phyloP scores from a whole-genome alignment of 2,329 filamentous ascomycete genomes.

The Metarhizium brunneum region DNA sequence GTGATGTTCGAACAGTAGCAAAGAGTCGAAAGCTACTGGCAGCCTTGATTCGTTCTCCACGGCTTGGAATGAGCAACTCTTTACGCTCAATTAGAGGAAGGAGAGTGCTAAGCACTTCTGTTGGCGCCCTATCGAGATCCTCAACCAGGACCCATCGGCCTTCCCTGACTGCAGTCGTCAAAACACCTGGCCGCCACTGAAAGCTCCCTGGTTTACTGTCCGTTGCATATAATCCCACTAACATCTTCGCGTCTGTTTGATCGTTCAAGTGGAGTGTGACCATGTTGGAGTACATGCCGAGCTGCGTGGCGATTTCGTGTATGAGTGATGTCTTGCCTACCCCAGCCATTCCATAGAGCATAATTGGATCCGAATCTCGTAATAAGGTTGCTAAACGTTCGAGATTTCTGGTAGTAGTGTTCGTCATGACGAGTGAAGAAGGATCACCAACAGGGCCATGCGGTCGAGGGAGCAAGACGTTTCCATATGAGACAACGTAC shows the following conservation, averaged over 20 bases:
- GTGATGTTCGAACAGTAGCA: constrained; percentile 75
- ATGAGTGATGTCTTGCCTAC: constrained; percentile 85
- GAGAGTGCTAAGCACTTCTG: constrained; percentile 87
- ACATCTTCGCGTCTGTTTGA: constrained; percentile 94
- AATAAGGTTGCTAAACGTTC: constrained; percentile 59
- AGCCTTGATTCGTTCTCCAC: constrained; percentile 77
- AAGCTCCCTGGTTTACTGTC: constrained; percentile 83
- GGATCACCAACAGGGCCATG: constrained; percentile 35
- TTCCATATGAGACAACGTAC: constrained; percentile 55
- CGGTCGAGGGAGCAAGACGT: constrained; percentile 58
- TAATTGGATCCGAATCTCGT: constrained; percentile 58
- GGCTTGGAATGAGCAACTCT: constrained; percentile 82
- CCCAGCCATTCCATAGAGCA: constrained; percentile 75
- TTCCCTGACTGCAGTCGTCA: constrained; percentile 89
- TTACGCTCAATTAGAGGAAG: constrained; percentile 85
- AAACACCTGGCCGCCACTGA: constrained; percentile 80
- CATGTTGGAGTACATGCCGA: constrained; percentile 74
- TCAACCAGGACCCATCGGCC: constrained; percentile 96
- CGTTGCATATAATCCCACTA: constrained; percentile 89
- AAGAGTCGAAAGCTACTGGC: constrained; percentile 82
- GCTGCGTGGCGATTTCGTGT: constrained; percentile 68
- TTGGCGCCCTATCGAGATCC: constrained; percentile 88
- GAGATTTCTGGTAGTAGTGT: constrained; percentile 66
- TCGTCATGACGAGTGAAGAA: constrained; percentile 55
- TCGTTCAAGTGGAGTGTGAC: constrained; percentile 95